Conservation (phyloP, 805 yeast species). For the Pichia insulana region DNA sequence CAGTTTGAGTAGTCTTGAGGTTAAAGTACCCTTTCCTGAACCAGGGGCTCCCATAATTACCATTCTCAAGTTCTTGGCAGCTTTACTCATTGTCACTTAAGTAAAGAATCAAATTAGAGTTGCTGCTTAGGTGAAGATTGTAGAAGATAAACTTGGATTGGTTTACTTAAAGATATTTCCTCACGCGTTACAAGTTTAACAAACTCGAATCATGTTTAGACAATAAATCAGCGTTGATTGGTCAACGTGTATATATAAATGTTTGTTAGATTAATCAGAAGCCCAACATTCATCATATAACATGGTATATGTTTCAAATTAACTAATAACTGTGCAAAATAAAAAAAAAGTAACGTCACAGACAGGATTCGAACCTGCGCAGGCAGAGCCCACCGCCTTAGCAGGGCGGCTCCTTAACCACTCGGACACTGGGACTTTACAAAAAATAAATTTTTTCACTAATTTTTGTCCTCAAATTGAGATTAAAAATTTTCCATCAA, state of each 20-base stretch:
- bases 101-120: too few species aligned
- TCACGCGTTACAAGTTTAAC: too few species aligned
- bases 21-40: slow-evolving; percentile 88
- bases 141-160: too few species aligned
- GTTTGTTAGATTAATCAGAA: too few species aligned
- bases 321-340: background rate
- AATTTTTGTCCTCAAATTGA: background rate
- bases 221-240: too few species aligned
- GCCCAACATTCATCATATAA: too few species aligned
- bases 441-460: background rate
- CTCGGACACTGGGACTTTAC: slow-evolving; percentile 56
- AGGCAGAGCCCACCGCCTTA: slow-evolving; percentile 85
- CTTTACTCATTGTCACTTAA: background rate
- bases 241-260: too few species aligned
- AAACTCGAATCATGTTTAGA: too few species aligned
- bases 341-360: slow-evolving; percentile 52
- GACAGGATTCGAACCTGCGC: slow-evolving; percentile 99
- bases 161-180: too few species aligned
- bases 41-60: slow-evolving; percentile 91
- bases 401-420: slow-evolving; percentile 74
- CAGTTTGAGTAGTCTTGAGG: slow-evolving; percentile 49
- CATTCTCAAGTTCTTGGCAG: slow-evolving; percentile 45
- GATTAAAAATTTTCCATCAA: too few species aligned
- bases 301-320: too few species aligned
- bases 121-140: too few species aligned